phyloP scores from a whole-genome alignment of 1,139 yeast genomes.

The Pichia sp. region DNA sequence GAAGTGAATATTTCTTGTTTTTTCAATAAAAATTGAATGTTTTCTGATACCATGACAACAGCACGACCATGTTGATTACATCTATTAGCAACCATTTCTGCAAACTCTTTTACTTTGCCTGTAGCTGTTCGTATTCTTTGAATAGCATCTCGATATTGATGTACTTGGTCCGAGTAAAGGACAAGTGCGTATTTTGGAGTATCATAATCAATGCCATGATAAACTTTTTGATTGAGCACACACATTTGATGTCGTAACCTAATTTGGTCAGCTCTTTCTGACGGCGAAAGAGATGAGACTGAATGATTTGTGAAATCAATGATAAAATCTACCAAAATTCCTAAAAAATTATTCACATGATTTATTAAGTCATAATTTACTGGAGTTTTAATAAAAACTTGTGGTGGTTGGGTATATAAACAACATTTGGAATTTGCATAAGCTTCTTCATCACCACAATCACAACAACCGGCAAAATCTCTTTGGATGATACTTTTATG shows the following conservation, averaged over 20 bases:
- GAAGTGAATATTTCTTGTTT: conserved; percentile 49
- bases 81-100: conserved; percentile 63
- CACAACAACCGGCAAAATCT: conserved; percentile 84
- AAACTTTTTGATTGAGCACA: conserved; percentile 32
- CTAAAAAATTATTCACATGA: conserved; percentile 41
- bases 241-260: conserved; percentile 35
- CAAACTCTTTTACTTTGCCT: conserved; percentile 59
- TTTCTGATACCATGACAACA: conserved; percentile 51
- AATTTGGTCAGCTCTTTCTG: conserved; percentile 35
- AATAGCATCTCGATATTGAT: conserved; percentile 70
- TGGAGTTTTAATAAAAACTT: conserved; percentile 1
- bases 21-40: conserved; percentile 44
- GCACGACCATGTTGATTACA: conserved; percentile 68
- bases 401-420: conserved; percentile 21
- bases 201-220: conserved; percentile 40
- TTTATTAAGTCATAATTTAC: conserved; percentile 35
- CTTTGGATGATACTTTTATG: conserved; percentile 67
- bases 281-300: conserved; percentile 24
- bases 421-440: conserved; percentile 42
- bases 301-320: conserved; percentile 58
- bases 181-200: conserved; percentile 51
- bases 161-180: conserved; percentile 73
- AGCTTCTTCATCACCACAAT: conserved; percentile 61
- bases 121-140: conserved; percentile 62
- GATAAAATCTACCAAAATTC: conserved; percentile 60